These are phyloP conservation scores for Circinella umbellata DNA, from an alignment of 371 early-diverging fungal species.

Conservation along the genomic window DNA sequence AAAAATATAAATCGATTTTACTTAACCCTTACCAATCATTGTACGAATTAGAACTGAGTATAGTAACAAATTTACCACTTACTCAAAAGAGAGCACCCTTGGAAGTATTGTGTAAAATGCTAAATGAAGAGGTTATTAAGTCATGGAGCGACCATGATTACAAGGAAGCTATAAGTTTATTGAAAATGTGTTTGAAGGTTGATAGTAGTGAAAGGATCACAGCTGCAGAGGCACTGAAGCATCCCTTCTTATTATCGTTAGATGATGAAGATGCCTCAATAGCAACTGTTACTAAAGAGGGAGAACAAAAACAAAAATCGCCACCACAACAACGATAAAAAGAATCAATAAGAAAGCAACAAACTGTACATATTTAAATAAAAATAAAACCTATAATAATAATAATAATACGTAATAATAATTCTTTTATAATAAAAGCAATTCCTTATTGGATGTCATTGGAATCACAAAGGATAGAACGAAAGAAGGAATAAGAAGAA, in stretches of 20 bases:
- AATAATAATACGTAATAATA: too few relatives aligned
- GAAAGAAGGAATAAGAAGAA: too few relatives aligned
- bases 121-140: slow-evolving; percentile 30
- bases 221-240: slow-evolving; percentile 24
- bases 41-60: not conserved
- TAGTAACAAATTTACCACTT: slow-evolving; percentile 26
- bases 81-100: slow-evolving; percentile 46
- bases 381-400: too few relatives aligned
- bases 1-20: too few relatives aligned
- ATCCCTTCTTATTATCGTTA: slow-evolving; percentile 24
- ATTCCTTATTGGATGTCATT: too few relatives aligned
- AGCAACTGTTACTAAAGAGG: not conserved
- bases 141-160: slow-evolving; percentile 16
- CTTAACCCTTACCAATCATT: too few relatives aligned
- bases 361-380: too few relatives aligned
- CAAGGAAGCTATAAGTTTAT: slow-evolving; percentile 20
- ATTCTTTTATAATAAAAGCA: too few relatives aligned
- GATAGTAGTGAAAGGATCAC: slow-evolving; percentile 26
- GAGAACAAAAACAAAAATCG: not conserved
- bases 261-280: not conserved
- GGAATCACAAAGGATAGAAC: too few relatives aligned
- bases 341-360: too few relatives aligned
- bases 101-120: slow-evolving; percentile 31
- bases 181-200: slow-evolving; percentile 21
- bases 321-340: too few relatives aligned